Evolutionary conservation across 768 basidiomycete genomes (phyloP).

Genomic region (Suillus subalutaceus): DNA sequence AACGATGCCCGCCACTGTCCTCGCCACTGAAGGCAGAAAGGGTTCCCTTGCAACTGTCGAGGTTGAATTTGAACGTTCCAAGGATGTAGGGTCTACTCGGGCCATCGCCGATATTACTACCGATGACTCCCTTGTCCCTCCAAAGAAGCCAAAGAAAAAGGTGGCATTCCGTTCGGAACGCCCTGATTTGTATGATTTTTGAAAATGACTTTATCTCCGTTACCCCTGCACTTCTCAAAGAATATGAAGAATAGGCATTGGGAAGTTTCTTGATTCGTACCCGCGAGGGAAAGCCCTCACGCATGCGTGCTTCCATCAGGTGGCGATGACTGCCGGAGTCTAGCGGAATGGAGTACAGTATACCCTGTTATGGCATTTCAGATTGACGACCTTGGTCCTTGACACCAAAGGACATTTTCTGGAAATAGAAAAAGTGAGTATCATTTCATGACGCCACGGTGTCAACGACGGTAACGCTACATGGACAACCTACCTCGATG

Average conservation of each 20-base stretch:
- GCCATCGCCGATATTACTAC: conserved; percentile 16
- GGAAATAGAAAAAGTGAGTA: background rate
- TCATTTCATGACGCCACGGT: background rate
- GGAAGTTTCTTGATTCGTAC: background rate
- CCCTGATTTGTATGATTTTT: conserved; percentile 79
- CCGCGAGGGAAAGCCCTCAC: background rate
- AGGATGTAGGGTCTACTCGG: conserved; percentile 5
- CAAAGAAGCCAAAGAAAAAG: conserved; percentile 61
- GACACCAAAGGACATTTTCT: background rate
- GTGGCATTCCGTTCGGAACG: conserved; percentile 70
- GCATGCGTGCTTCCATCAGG: background rate
- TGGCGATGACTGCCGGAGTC: background rate
- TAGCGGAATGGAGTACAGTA: background rate
- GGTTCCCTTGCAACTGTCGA: conserved; percentile 41
- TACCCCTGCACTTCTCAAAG: background rate
- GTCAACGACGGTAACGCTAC: background rate
- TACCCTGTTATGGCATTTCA: background rate
- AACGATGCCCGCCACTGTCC: conserved; percentile 13
- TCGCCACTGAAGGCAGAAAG: conserved; percentile 14
- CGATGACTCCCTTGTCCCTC: conserved; percentile 4
- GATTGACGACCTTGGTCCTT: background rate
- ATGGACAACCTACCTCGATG: background rate
- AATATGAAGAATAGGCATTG: background rate
- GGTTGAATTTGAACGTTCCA: conserved; percentile 46
- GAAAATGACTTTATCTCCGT: conserved; percentile 21